A percentile compares a stretch with the other conserved stretches of the same genome.
These are phyloP conservation scores for Penicillium sp. DNA, from an alignment of 2,329 filamentous ascomycete genomes.

Conservation along the genomic window DNA sequence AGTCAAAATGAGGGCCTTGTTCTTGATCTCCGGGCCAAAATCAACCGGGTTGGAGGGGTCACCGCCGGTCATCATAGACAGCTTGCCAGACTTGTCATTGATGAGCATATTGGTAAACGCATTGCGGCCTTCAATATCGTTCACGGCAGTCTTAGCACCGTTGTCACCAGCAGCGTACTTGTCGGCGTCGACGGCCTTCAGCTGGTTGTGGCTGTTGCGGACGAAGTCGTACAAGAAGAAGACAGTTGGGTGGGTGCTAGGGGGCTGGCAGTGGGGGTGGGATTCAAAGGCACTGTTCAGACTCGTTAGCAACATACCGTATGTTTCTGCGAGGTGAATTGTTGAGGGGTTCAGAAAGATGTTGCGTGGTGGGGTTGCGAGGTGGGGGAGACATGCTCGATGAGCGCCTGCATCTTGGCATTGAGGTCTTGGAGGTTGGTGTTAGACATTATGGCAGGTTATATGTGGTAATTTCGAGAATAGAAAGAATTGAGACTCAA, in stretches of 20 bases:
- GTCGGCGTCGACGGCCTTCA: slow-evolving; percentile 25
- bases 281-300: slow-evolving; percentile 29
- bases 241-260: slow-evolving; percentile 29
- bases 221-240: slow-evolving; percentile 66
- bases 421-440: slow-evolving; percentile 22
- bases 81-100: slow-evolving; percentile 29
- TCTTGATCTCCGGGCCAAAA: slow-evolving; percentile 30
- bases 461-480: background rate
- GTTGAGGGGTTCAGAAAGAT: background rate
- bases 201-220: slow-evolving; percentile 62
- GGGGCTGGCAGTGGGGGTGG: slow-evolving; percentile 36
- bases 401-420: slow-evolving; percentile 27
- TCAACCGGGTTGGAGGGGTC: slow-evolving; percentile 28
- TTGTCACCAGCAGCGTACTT: slow-evolving; percentile 28
- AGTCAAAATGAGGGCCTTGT: slow-evolving; percentile 24
- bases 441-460: slow-evolving; percentile 14
- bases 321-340: background rate
- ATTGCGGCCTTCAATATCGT: slow-evolving; percentile 33
- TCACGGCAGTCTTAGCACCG: slow-evolving; percentile 11
- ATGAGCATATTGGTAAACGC: slow-evolving; percentile 28
- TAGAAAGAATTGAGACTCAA: background rate
- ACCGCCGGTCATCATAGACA: slow-evolving; percentile 32
- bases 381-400: slow-evolving; percentile 24
- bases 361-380: background rate
- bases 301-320: background rate